Evolutionary conservation across 306 rosid species (phyloP), one percentile per base, ranked within the genome.

Genomic region (Arachis hypogaea): DNA sequence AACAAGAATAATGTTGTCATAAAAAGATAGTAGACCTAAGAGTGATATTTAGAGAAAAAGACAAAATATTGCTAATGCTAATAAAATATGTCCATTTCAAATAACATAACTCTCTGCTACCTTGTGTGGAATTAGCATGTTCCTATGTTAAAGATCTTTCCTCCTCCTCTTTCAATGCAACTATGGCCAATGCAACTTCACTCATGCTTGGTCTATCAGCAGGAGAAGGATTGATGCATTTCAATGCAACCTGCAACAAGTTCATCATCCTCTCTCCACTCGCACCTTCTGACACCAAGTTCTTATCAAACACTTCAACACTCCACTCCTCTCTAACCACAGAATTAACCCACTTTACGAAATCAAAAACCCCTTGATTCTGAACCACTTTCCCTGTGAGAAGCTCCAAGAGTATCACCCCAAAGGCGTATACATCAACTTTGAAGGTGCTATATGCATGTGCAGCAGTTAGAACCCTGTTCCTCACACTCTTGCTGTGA

Each of bases 381-480:
- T 78, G 77, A 14, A 84, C 87, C 45, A 84, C 10, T 76, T 80
- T 86, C 62, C 90, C 87, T 0, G 88, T 83, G 8, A 85, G 69
- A 42, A 89, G 86, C 81, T 88, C 86, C 0, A 88, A 83, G 60
- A 88, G 87, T 16, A 88, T 77, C 82, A 82, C 86, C 9, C 90
- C 90, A 9, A 80, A 84, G n/a, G 79, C 85, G 50, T 76, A 84
- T 4, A 83, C 72, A 72, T 88, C 90, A 46, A 40, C 83, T 77
- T 78, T 80, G 71, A 86, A 88, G 66, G 81, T 70, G 76, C 75
- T 70, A 4, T 73, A 43, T 36, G 82, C 68, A 46, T 45, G n/a
- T 29, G 18, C 11, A 47, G 58, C 42, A 47, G 29, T 49, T 8
- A 46, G 29, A 22, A 59, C 68, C 8, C 70, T 79, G 52, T 47